Conservation (phyloP, 1,139 yeast species). For the Kodamaea suecica region DNA sequence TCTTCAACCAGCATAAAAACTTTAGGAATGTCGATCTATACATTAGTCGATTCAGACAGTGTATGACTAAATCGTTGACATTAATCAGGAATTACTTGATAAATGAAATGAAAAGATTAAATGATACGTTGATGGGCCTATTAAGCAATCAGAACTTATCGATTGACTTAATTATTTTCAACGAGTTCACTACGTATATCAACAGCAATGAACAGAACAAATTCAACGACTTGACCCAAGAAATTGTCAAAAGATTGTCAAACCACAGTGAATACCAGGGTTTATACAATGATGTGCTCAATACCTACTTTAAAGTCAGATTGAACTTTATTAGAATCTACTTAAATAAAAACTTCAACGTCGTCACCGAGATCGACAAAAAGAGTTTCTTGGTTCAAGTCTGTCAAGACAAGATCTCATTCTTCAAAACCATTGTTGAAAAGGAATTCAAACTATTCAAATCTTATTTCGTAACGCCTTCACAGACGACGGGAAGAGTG, state of each 20-base stretch:
- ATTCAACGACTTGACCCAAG: conserved; percentile 45
- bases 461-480: conserved; percentile 40
- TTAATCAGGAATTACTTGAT: conserved; percentile 67
- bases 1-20: conserved; percentile 37
- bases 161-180: conserved; percentile 44
- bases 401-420: conserved; percentile 58
- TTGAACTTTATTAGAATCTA: conserved; percentile 42
- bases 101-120: conserved; percentile 49
- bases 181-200: conserved; percentile 44
- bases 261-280: conserved; percentile 62
- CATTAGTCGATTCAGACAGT: conserved; percentile 72
- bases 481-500: conserved; percentile 9
- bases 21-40: conserved; percentile 73
- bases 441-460: conserved; percentile 61
- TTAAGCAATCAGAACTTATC: conserved; percentile 15
- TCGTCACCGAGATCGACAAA: conserved; percentile 4
- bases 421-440: conserved; percentile 54
- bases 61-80: conserved; percentile 79
- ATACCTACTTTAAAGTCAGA: conserved; percentile 60
- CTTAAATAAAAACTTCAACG: conserved; percentile 11
- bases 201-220: conserved; percentile 16
- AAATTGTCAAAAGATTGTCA: conserved; percentile 49
- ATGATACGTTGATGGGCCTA: conserved; percentile 39
- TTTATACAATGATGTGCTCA: conserved; percentile 61
- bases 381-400: conserved; percentile 41